These are phyloP conservation scores for Prunus mongolica DNA, from an alignment of 306 rosid genomes.

Conservation along the genomic window DNA sequence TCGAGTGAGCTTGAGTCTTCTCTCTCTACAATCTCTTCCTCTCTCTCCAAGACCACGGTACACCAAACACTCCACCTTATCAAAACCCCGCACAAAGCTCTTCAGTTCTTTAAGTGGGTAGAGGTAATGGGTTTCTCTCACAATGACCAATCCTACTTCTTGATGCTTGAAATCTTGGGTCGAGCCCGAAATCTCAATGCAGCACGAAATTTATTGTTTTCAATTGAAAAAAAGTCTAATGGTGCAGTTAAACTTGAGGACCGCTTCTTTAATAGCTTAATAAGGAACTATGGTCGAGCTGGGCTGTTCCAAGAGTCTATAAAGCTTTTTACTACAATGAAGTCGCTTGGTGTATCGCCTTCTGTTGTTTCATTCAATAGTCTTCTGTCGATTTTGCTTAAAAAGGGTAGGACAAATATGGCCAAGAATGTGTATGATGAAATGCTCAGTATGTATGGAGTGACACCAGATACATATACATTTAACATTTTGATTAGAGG, in stretches of 20 bases:
- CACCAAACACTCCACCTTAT: slow-evolving; percentile 57
- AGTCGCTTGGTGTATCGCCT: slow-evolving; percentile 54
- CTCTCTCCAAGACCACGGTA: slow-evolving; percentile 59
- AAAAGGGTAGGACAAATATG: slow-evolving; percentile 68
- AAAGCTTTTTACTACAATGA: slow-evolving; percentile 61
- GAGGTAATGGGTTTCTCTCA: slow-evolving; percentile 57
- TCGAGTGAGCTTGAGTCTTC: slow-evolving; percentile 37
- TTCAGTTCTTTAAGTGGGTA: slow-evolving; percentile 60
- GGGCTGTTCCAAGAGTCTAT: slow-evolving; percentile 74
- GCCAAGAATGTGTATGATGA: slow-evolving; percentile 60
- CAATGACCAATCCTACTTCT: slow-evolving; percentile 47
- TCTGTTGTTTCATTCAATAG: slow-evolving; percentile 60
- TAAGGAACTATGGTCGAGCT: slow-evolving; percentile 62
- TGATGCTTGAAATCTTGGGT: slow-evolving; percentile 59
- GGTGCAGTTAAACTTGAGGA: slow-evolving; percentile 67
- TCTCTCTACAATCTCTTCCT: slow-evolving; percentile 38
- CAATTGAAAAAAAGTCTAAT: slow-evolving; percentile 56
- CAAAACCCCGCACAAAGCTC: slow-evolving; percentile 46
- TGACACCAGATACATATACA: slow-evolving; percentile 53
- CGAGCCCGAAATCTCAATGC: slow-evolving; percentile 52
- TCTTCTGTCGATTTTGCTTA: slow-evolving; percentile 56
- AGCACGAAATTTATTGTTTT: slow-evolving; percentile 69
- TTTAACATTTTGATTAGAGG: slow-evolving; percentile 80
- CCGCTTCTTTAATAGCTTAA: slow-evolving; percentile 66
- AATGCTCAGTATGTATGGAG: slow-evolving; percentile 74